These are phyloP conservation scores for Kandelia obovata DNA, from an alignment of 345 rosid genomes.

Conservation along the genomic window DNA sequence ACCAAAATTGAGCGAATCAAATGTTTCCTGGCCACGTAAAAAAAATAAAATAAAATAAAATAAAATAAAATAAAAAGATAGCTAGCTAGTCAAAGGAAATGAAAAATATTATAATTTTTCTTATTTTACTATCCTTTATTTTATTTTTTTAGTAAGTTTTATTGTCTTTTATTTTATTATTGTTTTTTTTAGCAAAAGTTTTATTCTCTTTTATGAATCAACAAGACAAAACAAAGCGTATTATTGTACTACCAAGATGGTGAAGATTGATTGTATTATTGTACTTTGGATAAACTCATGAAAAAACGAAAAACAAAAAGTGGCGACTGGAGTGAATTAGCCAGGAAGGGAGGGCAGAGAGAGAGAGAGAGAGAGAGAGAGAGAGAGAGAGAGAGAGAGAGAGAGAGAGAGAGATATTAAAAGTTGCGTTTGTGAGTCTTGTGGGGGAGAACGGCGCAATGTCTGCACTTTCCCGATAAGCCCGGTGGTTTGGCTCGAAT, in stretches of 20 bases:
- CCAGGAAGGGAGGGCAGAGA: slow-evolving; percentile 12
- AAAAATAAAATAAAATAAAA: too few relatives aligned
- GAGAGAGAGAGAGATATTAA: slow-evolving; percentile 1
- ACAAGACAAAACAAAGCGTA: slow-evolving; percentile 11
- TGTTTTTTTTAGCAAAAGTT: too few relatives aligned
- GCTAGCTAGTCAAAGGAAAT: too few relatives aligned
- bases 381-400: neutral
- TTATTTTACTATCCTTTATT: neutral
- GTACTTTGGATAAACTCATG: neutral
- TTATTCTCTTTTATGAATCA: neutral
- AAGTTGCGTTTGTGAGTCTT: slow-evolving; percentile 1
- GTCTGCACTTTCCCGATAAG: slow-evolving; percentile 48
- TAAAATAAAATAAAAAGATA: too few relatives aligned
- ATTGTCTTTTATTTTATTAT: neutral
- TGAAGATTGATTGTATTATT: neutral
- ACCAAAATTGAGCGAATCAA: too few relatives aligned
- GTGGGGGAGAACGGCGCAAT: slow-evolving; percentile 33
- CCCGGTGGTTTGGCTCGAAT: slow-evolving; percentile 33
- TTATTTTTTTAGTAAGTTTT: too few relatives aligned
- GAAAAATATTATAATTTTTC: too few relatives aligned
- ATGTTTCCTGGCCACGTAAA: too few relatives aligned
- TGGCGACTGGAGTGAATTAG: slow-evolving; percentile 17
- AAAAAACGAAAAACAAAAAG: neutral
- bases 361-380: neutral
- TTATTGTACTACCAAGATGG: slow-evolving; percentile 1